Base-by-base conservation (phyloP, 176 grass and related monocot species). In the Phoenix roebelenii region DNA sequence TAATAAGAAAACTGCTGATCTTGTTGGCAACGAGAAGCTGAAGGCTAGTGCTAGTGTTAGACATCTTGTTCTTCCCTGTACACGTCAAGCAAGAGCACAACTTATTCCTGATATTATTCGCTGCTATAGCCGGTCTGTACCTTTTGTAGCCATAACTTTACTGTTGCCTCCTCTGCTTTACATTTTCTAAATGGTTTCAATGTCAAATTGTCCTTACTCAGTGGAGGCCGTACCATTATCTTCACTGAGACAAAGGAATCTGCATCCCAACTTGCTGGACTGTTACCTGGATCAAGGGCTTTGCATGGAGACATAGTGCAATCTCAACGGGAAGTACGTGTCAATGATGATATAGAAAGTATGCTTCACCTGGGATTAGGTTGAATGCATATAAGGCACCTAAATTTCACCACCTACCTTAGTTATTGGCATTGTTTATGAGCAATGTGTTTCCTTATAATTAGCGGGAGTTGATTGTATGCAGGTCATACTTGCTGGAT, bases 1-100 rank as follows among this genome's bases (percentile, higher is more conserved):
- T 61, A 79, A 89, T 51, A 93, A 78, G 71, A 93, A 79, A 77
- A 89, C 74, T n/a, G 85, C 83, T 75, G 94, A 98, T 75, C 82
- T 98, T 81, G 94, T 98, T 60, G 84, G 94, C 22, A 81, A 98
- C 24, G 88, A 93, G 67, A 92, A 88, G 65, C 19, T 98, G 73
- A 98, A 98, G 71, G 88, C 94, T 18, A 98, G 88, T 74, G 88
- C 85, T 56, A 92, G 67, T 51, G 82, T 98, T 65, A 92, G 26
- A 74, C 94, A 98, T 80, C 76, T 93, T 76, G 94, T 83, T 83
- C 84, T 98, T 69, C 94, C 94, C 52, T 98, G 94, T 65, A 85
- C 72, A 78, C 74, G 77, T 75, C 69, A 73, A 65, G 88, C 94
- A 26, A 92, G 84, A 68, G 16, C 71, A 22, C 94, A 92, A 68